Evolutionary conservation across 169 alveolate genomes (phyloP).

Genomic region (Perkinsus chesapeaki): DNA sequence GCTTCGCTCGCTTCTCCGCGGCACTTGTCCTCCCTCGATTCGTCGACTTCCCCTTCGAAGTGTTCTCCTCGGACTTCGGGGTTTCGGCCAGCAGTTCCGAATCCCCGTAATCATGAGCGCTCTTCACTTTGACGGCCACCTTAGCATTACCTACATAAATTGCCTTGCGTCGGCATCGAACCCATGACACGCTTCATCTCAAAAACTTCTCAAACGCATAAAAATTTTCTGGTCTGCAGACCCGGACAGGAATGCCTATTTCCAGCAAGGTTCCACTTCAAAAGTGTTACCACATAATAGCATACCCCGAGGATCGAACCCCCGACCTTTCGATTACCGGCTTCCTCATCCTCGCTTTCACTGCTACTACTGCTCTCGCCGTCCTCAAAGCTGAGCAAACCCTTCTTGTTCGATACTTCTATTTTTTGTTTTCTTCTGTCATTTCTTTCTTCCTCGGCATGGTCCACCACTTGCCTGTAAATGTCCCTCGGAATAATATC

Average conservation of each 20-base stretch:
- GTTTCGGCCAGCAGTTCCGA: background rate
- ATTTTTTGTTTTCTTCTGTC: background rate
- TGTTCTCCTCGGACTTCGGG: background rate
- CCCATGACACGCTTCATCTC: too few relatives aligned
- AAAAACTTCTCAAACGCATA: too few relatives aligned
- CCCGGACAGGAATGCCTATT: too few relatives aligned
- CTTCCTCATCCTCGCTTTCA: background rate
- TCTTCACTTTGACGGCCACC: background rate
- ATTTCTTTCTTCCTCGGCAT: background rate
- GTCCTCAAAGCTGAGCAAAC: background rate
- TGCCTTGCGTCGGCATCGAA: too few relatives aligned
- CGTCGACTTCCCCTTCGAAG: background rate
- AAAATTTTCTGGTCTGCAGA: too few relatives aligned
- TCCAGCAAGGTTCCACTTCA: too few relatives aligned
- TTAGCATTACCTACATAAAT: background rate
- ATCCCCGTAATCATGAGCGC: background rate
- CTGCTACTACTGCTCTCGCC: background rate
- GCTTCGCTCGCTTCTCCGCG: background rate
- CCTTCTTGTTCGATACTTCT: background rate
- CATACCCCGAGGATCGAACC: background rate
- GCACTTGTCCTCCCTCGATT: background rate
- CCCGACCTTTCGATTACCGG: background rate
- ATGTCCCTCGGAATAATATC: background rate
- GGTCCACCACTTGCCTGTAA: background rate
- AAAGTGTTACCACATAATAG: too few relatives aligned